These are phyloP conservation scores for Spergularia marina DNA, from an alignment of 148 eudicot species.

Conservation along the genomic window DNA sequence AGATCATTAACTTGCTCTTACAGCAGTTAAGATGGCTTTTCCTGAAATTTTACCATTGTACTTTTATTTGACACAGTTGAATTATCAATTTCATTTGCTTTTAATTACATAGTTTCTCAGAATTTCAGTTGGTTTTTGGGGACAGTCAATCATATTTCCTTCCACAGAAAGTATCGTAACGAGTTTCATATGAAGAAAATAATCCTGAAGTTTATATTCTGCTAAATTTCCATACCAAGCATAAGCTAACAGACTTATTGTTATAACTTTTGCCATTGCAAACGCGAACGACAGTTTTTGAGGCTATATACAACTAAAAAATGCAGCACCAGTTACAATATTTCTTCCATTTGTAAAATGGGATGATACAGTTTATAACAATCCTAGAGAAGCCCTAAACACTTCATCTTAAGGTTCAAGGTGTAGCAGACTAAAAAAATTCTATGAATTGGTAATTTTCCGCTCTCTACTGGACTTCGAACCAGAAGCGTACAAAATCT, in stretches of 20 bases:
- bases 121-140: background rate
- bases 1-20: slow-evolving; percentile 9
- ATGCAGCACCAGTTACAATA: background rate
- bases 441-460: slow-evolving; percentile 1
- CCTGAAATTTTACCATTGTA: slow-evolving; percentile 10
- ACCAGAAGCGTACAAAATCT: slow-evolving; percentile 18
- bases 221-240: too few species aligned
- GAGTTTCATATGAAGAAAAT: too few species aligned
- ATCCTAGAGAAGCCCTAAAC: slow-evolving; percentile 1
- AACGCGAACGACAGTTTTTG: too few species aligned
- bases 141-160: too few species aligned
- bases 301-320: background rate
- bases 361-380: background rate
- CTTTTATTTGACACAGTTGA: slow-evolving; percentile 2
- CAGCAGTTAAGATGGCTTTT: slow-evolving; percentile 2
- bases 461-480: slow-evolving; percentile 18
- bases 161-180: too few species aligned
- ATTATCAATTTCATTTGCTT: background rate
- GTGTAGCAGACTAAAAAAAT: background rate
- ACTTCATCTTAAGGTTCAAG: too few species aligned
- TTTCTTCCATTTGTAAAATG: slow-evolving; percentile 1
- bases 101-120: background rate
- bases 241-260: too few species aligned
- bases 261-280: background rate
- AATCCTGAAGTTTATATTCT: too few species aligned